Percentiles rank a stretch among this genome's conserved stretches.
These are phyloP conservation scores for Colletotrichum endophyticum DNA, from an alignment of 2,329 filamentous ascomycete species.

Conservation along the genomic window DNA sequence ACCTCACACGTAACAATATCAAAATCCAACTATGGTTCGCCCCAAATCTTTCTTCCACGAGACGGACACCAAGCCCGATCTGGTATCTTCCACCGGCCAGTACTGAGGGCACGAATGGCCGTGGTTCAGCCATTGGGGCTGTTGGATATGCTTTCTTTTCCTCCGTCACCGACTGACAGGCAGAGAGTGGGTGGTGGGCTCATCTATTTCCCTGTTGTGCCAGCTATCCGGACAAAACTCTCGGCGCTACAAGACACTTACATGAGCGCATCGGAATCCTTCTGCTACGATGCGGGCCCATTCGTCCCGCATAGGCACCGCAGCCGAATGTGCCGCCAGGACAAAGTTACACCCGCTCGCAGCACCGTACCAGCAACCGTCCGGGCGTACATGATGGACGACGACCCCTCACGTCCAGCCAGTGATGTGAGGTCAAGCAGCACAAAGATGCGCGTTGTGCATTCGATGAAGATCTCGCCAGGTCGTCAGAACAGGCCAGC, in stretches of 20 bases:
- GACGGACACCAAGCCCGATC: background rate
- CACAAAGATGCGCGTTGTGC: background rate
- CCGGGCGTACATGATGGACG: background rate
- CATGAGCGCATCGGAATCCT: background rate
- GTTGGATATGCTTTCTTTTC: background rate
- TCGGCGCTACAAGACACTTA: background rate
- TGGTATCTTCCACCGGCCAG: background rate
- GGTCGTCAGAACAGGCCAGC: background rate
- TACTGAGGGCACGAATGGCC: background rate
- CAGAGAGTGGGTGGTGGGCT: background rate
- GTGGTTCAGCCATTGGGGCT: background rate
- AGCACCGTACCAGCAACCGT: background rate
- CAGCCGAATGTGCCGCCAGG: background rate
- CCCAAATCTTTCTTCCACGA: background rate
- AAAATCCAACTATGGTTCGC: background rate
- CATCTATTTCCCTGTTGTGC: background rate
- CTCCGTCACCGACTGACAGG: background rate
- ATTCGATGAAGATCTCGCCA: background rate
- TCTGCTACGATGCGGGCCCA: background rate
- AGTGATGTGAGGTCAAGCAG: background rate
- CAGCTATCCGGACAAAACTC: background rate
- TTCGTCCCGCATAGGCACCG: background rate
- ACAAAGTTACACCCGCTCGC: background rate
- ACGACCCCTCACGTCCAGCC: background rate
- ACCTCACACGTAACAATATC: background rate